Base-by-base conservation (phyloP, 805 yeast species). In the Jamesozyma hellenica region DNA sequence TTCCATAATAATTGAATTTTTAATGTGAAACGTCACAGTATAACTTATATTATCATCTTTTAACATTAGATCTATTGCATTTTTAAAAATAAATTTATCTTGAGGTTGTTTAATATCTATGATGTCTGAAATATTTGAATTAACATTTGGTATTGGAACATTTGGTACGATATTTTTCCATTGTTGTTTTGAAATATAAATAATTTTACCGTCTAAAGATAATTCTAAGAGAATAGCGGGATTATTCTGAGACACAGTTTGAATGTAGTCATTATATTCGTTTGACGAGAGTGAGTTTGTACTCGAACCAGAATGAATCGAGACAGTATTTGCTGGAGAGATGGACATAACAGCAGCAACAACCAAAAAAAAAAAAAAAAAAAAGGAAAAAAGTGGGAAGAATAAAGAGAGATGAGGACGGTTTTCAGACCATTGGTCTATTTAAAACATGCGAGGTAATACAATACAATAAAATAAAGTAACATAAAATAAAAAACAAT, bases 181-280 rank as follows among this genome's bases (percentile, higher is more conserved):
- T 96, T 96, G 90, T 47, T 80, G 74, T 46, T 72, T 74, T 45
- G 90, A 74, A 19, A 87, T 58, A 56, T 82, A 84, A 39, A 72
- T 72, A n/a, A 92, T 78, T 27, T 71, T 75, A 25, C 96, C 86
- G 51, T 79, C 80, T 54, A 86, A 62, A 52, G 81, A 88, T 44
- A 92, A 64, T 60, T 90, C 98, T 62, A 90, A 63, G 3, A 90
- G 79, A n/a, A 80, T 77, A 11, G 85, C 79, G 1, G 84, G 82
- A 45, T 78, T 79, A 43, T 72, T 69, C 1, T 80, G 70, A n/a
- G 82, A 75, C 0, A 87, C 87, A 23, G 73, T 58, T 12, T 70
- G 64, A 38, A 81, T 60, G 46, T 79, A 85, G 13, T 72, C 65
- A 41, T 71, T 72, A 42, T 61, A 61, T 23, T 38, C 29, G 25